phyloP scores from a whole-genome alignment of 345 rosid genomes.

The Pistacia vera region DNA sequence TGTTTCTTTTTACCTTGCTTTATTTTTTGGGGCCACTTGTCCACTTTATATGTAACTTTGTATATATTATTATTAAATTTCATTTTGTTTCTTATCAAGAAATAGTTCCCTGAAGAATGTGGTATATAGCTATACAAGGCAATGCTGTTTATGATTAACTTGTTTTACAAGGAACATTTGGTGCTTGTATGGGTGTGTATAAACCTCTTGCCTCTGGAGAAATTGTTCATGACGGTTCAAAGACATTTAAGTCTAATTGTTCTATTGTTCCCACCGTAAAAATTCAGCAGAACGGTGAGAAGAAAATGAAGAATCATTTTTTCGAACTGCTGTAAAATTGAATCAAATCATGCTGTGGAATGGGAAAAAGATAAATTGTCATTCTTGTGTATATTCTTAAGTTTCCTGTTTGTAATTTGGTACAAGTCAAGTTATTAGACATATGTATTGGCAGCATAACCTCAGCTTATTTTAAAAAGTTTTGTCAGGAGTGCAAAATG shows the following conservation, averaged over 20 bases:
- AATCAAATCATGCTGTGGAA: too few species aligned
- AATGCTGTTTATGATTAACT: background rate
- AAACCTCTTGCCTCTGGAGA: background rate
- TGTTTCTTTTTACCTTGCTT: background rate
- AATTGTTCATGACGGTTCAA: background rate
- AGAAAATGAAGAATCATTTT: background rate
- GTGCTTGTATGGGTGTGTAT: background rate
- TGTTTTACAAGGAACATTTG: background rate
- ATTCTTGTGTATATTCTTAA: background rate
- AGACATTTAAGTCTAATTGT: background rate
- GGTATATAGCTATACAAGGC: background rate
- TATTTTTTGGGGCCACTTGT: background rate
- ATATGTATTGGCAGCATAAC: background rate
- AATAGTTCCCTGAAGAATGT: background rate
- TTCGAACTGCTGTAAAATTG: background rate
- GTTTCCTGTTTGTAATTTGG: background rate
- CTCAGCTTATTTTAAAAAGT: background rate
- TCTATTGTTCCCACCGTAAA: background rate
- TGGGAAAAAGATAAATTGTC: too few species aligned
- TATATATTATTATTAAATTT: background rate
- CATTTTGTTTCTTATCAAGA: background rate
- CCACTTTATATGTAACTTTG: background rate
- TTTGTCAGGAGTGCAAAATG: background rate
- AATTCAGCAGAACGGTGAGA: background rate
- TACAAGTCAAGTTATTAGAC: background rate